A percentile compares a stretch with the other conserved stretches of the same genome.
These are phyloP conservation scores for Taphrina pruni DNA, from an alignment of 1,139 yeast species.

Conservation along the genomic window DNA sequence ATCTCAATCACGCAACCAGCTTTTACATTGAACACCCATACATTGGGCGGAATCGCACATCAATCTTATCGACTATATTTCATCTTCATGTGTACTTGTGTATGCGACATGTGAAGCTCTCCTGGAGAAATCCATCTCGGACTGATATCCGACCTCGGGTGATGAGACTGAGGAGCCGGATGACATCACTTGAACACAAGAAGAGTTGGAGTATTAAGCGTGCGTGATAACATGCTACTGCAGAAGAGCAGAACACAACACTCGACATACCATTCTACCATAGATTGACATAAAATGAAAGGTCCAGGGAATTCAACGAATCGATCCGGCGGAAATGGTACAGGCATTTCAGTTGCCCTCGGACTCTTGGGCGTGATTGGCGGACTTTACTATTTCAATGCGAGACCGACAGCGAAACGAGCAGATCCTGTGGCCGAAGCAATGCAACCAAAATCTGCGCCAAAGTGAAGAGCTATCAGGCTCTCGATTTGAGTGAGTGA, in stretches of 20 bases:
- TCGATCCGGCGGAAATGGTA: slow-evolving; percentile 9
- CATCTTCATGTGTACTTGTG: no score
- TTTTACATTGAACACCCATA: no score
- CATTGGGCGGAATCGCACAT: no score
- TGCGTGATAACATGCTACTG: no score
- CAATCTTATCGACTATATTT: no score
- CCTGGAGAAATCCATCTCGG: no score
- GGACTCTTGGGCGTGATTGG: slow-evolving; percentile 3
- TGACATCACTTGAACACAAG: not conserved
- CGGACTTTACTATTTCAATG: slow-evolving; percentile 7
- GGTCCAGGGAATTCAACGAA: slow-evolving; percentile 16
- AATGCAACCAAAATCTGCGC: slow-evolving; percentile 14
- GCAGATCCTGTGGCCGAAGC: slow-evolving; percentile 20
- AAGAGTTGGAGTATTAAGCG: no score
- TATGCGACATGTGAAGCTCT: no score
- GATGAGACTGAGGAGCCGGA: not conserved
- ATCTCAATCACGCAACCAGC: no score
- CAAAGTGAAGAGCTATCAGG: not conserved
- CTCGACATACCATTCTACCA: no score
- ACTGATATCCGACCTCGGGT: no score
- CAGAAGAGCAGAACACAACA: no score
- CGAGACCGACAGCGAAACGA: slow-evolving; percentile 8
- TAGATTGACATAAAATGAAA: not conserved
- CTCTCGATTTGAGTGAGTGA: not conserved
- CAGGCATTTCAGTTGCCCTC: slow-evolving; percentile 16